phyloP scores from a whole-genome alignment of 768 basidiomycete genomes.

The Pisolithus marmoratus region DNA sequence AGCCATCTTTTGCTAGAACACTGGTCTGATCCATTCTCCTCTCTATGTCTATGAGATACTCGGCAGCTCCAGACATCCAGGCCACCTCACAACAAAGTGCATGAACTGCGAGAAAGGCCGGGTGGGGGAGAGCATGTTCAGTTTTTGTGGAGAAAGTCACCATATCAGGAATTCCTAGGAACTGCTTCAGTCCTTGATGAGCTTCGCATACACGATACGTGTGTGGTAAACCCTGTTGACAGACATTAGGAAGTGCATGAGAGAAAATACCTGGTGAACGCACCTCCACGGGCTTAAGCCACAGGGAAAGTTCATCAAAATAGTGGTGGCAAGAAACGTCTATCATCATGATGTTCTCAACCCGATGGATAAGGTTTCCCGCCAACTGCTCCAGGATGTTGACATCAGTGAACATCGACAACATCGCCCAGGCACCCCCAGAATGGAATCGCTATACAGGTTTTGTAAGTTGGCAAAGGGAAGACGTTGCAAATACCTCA shows the following conservation, averaged over 20 bases:
- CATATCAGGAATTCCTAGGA: not conserved
- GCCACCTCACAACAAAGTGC: slow-evolving; percentile 10
- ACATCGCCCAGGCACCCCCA: slow-evolving; percentile 23
- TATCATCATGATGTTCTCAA: slow-evolving; percentile 12
- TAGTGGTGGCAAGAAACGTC: not conserved
- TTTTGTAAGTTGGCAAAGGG: too few species aligned
- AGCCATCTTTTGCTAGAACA: slow-evolving; percentile 5
- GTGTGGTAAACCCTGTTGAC: not conserved
- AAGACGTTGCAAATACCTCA: too few species aligned
- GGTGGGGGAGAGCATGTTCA: slow-evolving; percentile 23
- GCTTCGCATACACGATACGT: not conserved
- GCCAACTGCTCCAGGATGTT: slow-evolving; percentile 18
- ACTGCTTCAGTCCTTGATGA: not conserved
- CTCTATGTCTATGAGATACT: not conserved
- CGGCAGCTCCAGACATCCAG: slow-evolving; percentile 9
- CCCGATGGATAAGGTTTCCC: slow-evolving; percentile 21
- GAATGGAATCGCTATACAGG: not conserved
- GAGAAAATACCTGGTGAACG: not conserved
- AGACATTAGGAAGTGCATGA: not conserved
- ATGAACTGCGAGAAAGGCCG: slow-evolving; percentile 17
- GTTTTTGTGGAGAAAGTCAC: too few species aligned
- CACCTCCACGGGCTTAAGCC: not conserved
- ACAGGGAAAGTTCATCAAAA: not conserved
- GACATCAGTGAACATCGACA: slow-evolving; percentile 11
- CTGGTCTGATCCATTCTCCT: slow-evolving; percentile 2